phyloP scores from a whole-genome alignment of 129 eudicot species.

The Oenanthe sinensis region DNA sequence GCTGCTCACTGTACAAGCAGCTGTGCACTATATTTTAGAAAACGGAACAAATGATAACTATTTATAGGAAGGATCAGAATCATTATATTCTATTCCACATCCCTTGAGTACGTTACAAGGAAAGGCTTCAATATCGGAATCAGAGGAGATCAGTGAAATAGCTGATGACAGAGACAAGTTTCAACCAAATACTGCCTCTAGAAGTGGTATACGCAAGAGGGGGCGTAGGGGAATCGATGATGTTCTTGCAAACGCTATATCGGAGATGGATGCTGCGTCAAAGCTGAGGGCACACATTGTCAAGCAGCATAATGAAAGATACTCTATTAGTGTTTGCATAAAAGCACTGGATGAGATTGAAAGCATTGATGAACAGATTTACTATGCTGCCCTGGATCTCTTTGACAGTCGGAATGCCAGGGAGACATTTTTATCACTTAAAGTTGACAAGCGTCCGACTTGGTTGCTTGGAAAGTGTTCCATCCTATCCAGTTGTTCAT shows the following conservation, averaged over 20 bases:
- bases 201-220: slow-evolving; percentile 25
- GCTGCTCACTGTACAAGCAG: slow-evolving; percentile 43
- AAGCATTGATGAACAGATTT: slow-evolving; percentile 30
- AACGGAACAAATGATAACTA: slow-evolving; percentile 9
- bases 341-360: slow-evolving; percentile 30
- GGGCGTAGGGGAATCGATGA: slow-evolving; percentile 39
- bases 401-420: slow-evolving; percentile 35
- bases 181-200: slow-evolving; percentile 3
- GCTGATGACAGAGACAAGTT: slow-evolving; percentile 19
- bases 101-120: neutral
- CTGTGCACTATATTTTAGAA: slow-evolving; percentile 35
- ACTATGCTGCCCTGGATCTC: slow-evolving; percentile 46
- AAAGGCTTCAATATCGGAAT: slow-evolving; percentile 30
- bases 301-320: slow-evolving; percentile 23
- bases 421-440: slow-evolving; percentile 47
- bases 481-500: neutral
- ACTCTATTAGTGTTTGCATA: slow-evolving; percentile 32
- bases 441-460: slow-evolving; percentile 35
- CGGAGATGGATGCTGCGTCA: slow-evolving; percentile 50
- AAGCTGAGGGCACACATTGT: slow-evolving; percentile 38
- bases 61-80: slow-evolving; percentile 15
- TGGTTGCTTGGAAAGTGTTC: slow-evolving; percentile 46
- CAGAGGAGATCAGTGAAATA: slow-evolving; percentile 23
- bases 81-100: slow-evolving; percentile 11
- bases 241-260: slow-evolving; percentile 36